Evolutionary conservation across 2,329 filamentous ascomycete species (phyloP).

Genomic region (Chrysosporium queenslandicum): DNA sequence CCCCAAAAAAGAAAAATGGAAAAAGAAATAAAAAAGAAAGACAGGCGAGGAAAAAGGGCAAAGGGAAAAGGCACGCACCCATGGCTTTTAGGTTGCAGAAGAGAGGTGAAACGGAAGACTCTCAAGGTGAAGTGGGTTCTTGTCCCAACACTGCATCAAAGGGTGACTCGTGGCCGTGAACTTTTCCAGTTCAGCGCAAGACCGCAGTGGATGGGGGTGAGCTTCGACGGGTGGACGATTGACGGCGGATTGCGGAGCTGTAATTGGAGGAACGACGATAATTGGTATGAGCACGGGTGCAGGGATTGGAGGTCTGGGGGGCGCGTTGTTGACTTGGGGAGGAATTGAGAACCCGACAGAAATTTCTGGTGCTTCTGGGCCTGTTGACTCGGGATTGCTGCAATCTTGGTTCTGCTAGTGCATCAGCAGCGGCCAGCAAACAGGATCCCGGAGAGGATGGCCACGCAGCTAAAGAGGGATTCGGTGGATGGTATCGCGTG

Average conservation of each 20-base stretch:
- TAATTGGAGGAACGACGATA: conserved; percentile 12
- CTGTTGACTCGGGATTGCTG: no score
- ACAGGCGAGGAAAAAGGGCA: not conserved
- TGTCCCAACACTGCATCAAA: conserved; percentile 8
- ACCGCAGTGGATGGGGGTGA: conserved; percentile 7
- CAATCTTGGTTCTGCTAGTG: not conserved
- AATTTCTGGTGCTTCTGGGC: not conserved
- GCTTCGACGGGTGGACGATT: conserved; percentile 4
- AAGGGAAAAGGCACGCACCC: conserved; percentile 17
- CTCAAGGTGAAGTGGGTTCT: conserved; percentile 12
- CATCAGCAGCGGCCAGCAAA: not conserved
- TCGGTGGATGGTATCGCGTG: no score
- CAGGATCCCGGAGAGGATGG: not conserved
- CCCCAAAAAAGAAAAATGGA: no score
- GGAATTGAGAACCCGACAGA: conserved; percentile 4
- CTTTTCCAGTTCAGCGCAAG: conserved; percentile 9
- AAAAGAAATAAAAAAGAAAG: not conserved
- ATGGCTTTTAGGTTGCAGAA: conserved; percentile 16
- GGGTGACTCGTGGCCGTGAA: conserved; percentile 1
- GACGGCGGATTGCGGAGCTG: conserved; percentile 2
- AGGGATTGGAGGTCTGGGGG: conserved; percentile 10
- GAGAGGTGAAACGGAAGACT: conserved; percentile 15
- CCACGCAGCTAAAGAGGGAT: not conserved
- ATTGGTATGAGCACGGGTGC: conserved; percentile 7
- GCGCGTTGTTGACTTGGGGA: not conserved